These are phyloP conservation scores for Pichia sp. DNA, from an alignment of 1,139 yeast species.

Conservation along the genomic window DNA sequence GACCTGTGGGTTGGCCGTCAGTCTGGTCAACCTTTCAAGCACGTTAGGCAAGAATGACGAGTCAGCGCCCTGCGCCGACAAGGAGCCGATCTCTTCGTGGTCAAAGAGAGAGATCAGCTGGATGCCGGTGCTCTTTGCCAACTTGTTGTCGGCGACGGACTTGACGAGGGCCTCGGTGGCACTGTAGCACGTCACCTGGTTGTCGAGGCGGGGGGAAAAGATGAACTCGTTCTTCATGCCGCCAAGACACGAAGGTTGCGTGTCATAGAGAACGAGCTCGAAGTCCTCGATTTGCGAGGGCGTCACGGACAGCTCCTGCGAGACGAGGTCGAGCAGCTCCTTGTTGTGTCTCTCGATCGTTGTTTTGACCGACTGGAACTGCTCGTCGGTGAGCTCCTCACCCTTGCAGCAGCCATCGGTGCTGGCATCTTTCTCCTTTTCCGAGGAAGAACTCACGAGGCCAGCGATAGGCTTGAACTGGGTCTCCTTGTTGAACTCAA, in stretches of 20 bases:
- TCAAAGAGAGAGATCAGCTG: constrained; percentile 79
- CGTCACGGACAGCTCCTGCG: constrained; percentile 54
- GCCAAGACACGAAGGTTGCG: constrained; percentile 77
- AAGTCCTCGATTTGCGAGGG: constrained; percentile 72
- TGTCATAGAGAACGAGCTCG: constrained; percentile 83
- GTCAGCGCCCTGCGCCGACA: constrained; percentile 95
- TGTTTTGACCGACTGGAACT: constrained; percentile 62
- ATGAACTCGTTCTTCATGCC: constrained; percentile 89
- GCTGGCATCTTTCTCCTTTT: not conserved
- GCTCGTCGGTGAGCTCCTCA: constrained; percentile 47
- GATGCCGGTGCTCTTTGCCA: constrained; percentile 51
- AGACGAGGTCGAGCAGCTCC: constrained; percentile 64
- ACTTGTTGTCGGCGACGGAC: constrained; percentile 37
- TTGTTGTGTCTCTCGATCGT: constrained; percentile 74
- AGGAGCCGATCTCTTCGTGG: constrained; percentile 93
- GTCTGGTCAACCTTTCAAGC: constrained; percentile 58
- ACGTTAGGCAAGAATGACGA: constrained; percentile 84
- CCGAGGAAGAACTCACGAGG: constrained; percentile 32
- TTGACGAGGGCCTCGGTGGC: constrained; percentile 69
- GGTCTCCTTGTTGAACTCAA: constrained; percentile 86
- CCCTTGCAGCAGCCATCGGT: constrained; percentile 40
- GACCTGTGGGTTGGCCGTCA: constrained; percentile 41
- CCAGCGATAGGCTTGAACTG: constrained; percentile 88
- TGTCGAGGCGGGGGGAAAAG: constrained; percentile 91
- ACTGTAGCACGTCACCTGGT: constrained; percentile 80